phyloP scores from a whole-genome alignment of 2,329 filamentous ascomycete species.

The Fusarium acutatum region DNA sequence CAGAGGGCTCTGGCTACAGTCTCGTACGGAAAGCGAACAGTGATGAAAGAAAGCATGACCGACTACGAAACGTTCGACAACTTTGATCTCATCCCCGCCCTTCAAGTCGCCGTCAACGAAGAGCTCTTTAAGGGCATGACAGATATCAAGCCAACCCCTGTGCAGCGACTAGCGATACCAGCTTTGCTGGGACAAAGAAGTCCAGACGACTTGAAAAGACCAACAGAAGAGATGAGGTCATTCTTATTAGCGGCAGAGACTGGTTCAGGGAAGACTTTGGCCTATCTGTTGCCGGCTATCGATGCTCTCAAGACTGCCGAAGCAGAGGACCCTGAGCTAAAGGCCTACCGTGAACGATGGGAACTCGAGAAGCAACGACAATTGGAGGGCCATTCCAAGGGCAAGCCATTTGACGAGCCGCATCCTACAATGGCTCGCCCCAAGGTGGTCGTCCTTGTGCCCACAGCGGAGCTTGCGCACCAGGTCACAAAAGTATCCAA shows the following conservation, averaged over 20 bases:
- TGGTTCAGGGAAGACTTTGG: slow-evolving; percentile 94
- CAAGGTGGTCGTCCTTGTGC: slow-evolving; percentile 85
- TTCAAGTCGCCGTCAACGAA: slow-evolving; percentile 75
- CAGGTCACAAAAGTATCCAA: slow-evolving; percentile 88
- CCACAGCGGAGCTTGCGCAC: slow-evolving; percentile 88
- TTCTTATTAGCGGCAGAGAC: slow-evolving; percentile 95
- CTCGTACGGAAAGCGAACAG: slow-evolving; percentile 72
- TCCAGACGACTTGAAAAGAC: slow-evolving; percentile 36
- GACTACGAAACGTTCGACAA: slow-evolving; percentile 82
- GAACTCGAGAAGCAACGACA: slow-evolving; percentile 67
- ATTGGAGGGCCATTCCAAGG: slow-evolving; percentile 60
- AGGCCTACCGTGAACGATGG: slow-evolving; percentile 64
- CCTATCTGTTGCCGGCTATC: slow-evolving; percentile 86
- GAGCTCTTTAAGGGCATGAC: slow-evolving; percentile 80
- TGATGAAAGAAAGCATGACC: slow-evolving; percentile 64
- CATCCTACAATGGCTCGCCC: slow-evolving; percentile 82
- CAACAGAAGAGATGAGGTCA: slow-evolving; percentile 53
- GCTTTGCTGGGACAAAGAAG: slow-evolving; percentile 70
- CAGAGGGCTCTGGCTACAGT: slow-evolving; percentile 80
- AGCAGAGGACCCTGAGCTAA: slow-evolving; percentile 64
- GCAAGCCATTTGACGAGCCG: slow-evolving; percentile 73
- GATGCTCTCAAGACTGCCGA: slow-evolving; percentile 86
- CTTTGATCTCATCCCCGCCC: slow-evolving; percentile 75
- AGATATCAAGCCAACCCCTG: slow-evolving; percentile 83
- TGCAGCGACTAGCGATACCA: slow-evolving; percentile 90